A percentile compares a stretch with the other conserved stretches of the same genome.
Conservation (phyloP, 2,329 filamentous ascomycete species). For the Sporothrix pseudoabietina region DNA sequence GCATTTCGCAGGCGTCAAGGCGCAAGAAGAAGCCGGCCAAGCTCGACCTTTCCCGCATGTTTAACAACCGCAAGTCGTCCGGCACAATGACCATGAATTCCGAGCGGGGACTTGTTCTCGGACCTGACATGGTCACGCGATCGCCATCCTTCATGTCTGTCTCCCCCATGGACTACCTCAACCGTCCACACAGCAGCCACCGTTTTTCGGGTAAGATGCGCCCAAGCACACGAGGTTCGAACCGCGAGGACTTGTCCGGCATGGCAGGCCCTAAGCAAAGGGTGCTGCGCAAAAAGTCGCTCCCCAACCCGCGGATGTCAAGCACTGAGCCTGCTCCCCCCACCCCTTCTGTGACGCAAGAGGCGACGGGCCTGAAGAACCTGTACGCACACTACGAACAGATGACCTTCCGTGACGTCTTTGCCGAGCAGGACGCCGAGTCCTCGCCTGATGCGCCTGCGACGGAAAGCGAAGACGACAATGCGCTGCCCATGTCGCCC, state of each 20-base stretch:
- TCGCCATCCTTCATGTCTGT: conserved; percentile 51
- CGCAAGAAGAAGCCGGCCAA: conserved; percentile 52
- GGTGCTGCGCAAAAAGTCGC: conserved; percentile 9
- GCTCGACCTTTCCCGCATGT: conserved; percentile 53
- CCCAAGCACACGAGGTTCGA: conserved; percentile 44
- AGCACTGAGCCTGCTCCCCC: background rate
- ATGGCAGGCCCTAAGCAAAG: conserved; percentile 5
- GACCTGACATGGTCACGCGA: conserved; percentile 44
- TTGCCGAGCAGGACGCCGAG: conserved; percentile 35
- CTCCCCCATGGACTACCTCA: conserved; percentile 38
- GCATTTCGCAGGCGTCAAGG: conserved; percentile 36
- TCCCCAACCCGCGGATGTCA: background rate
- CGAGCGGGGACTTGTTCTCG: conserved; percentile 40
- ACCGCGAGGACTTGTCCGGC: conserved; percentile 34
- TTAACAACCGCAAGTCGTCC: conserved; percentile 39
- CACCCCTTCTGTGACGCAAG: conserved; percentile 26
- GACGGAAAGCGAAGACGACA: background rate
- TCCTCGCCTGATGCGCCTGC: background rate
- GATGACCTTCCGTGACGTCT: conserved; percentile 53
- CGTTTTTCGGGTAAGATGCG: conserved; percentile 39
- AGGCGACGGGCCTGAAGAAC: conserved; percentile 47
- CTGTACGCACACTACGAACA: conserved; percentile 63
- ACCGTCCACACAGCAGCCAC: conserved; percentile 38
- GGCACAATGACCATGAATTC: conserved; percentile 32
- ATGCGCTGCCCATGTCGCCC: background rate